Percentiles rank a stretch among this genome's conserved stretches.
These are phyloP conservation scores for Penicillium sp. DNA, from an alignment of 2,329 filamentous ascomycete species.

Conservation along the genomic window DNA sequence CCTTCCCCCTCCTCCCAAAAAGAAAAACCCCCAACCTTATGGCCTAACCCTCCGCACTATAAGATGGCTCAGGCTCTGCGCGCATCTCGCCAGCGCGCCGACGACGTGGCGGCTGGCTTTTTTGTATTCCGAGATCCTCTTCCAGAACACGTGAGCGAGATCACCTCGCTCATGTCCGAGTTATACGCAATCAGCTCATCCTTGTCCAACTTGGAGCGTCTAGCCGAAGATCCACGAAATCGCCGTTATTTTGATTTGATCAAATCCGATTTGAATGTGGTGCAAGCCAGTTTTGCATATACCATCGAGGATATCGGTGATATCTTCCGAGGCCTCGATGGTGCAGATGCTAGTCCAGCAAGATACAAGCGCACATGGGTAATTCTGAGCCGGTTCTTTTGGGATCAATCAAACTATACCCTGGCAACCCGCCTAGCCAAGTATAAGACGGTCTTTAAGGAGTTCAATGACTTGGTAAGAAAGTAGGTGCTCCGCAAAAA, in stretches of 20 bases:
- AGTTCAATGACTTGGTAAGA: slow-evolving; percentile 44
- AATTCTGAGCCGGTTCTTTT: slow-evolving; percentile 47
- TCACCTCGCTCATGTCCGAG: slow-evolving; percentile 54
- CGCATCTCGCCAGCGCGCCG: slow-evolving; percentile 47
- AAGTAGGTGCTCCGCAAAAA: slow-evolving; percentile 39
- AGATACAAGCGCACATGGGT: slow-evolving; percentile 52
- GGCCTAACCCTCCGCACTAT: slow-evolving; percentile 17
- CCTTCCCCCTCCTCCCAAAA: neutral
- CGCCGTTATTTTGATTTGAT: slow-evolving; percentile 41
- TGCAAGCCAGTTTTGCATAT: slow-evolving; percentile 49
- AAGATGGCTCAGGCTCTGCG: slow-evolving; percentile 44
- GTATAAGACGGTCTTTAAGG: slow-evolving; percentile 51
- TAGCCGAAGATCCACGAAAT: slow-evolving; percentile 42
- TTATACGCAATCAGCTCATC: slow-evolving; percentile 54
- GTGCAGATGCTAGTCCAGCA: slow-evolving; percentile 22
- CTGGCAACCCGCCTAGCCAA: slow-evolving; percentile 49
- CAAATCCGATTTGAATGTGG: slow-evolving; percentile 48
- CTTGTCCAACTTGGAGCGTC: slow-evolving; percentile 48
- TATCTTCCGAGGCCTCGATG: slow-evolving; percentile 44
- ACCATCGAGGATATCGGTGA: slow-evolving; percentile 52
- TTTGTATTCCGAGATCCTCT: slow-evolving; percentile 50
- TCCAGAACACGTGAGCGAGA: slow-evolving; percentile 50
- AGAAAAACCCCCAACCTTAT: slow-evolving; percentile 10
- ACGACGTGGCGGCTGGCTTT: slow-evolving; percentile 54
- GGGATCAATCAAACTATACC: slow-evolving; percentile 45